Base-by-base conservation (phyloP, 148 eudicot species). In the Chenopodium suecicum region DNA sequence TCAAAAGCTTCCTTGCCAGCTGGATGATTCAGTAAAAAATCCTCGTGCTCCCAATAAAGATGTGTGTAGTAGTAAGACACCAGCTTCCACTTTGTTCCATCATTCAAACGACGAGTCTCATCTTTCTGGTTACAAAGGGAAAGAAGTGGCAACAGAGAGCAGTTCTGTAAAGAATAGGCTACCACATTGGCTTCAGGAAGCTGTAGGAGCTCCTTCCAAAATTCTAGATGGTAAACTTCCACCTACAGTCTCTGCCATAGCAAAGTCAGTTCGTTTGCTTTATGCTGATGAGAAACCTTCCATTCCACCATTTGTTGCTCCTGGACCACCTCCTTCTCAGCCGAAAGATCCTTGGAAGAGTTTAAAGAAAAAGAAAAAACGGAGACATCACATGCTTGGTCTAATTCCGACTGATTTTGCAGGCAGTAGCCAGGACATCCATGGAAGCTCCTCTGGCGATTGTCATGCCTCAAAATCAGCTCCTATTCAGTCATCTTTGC, bases 121-220 rank as follows among this genome's bases (percentile, higher is more conserved):
- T 77, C 65, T 78, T 67, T 78, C 82, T 11, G 48, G 84, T 16
- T 76, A 54, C 12, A 90, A 90, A 79, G 93, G 92, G 31, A 92
- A 94, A 83, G 90, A 87, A 79, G 85, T 63, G 60, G 90, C 82
- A 62, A 71, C 77, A 10, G 91, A 84, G 74, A 76, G 82, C 84
- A 85, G 84, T 83, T 86, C 90, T 62, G 74, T 84, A 7, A 89
- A 91, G 74, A 88, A 86, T 60, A 90, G 87, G 75, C 90, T 96
- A 70, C 99, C 99, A 41, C 99, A 96, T 89, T 96, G 99, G 99
- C 99, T 96, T 79, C 88, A 95, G 64, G 94, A 92, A 88, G 99
- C 95, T 69, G 98, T 96, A 60, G 88, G 82, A 82, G 88, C 82
- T 73, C 91, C 94, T 34, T 70, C 83, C 14, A 85, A 76, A 82